Base-by-base conservation (phyloP, 441 rosid genomes). In the Raphanus hybrid region DNA sequence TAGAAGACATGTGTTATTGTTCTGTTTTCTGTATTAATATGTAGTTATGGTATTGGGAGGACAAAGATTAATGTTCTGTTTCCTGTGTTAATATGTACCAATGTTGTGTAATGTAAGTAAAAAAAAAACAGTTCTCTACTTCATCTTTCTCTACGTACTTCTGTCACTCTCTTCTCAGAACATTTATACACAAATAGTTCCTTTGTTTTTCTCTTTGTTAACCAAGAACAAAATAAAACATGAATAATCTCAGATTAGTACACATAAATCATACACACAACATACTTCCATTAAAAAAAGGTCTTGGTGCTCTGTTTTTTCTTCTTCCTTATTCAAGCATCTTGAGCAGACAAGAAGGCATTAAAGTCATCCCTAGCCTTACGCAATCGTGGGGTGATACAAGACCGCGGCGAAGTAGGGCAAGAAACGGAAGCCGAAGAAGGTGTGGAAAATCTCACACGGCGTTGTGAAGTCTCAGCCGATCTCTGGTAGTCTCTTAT, bases 311-410 rank as follows among this genome's bases (percentile, higher is more conserved):
- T 75, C 26, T 45, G 62, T 64, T 34, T 70, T 55, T 55, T 0
- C 3, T 54, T 54, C 23, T 54, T 52, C 26, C 34, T 20, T 69
- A 3, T 32, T 88, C 82, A 89, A 3, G 88, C 82, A 52, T 85
- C 81, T 57, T 92, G 95, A 8, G 92, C 90, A 78, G 89, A 85
- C 74, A 94, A 82, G 85, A 91, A 88, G 6, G 92, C 87, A 69
- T 88, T 87, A 84, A 92, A 92, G 45, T 94, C 95, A 62, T 91
- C 95, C 76, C 97, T 94, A 41, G 98, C 97, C 85, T 92, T 92
- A 27, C 89, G 86, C 75, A 90, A 71, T 6, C 97, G 86, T 60
- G 92, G 93, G 1, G 92, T 89, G 10, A 92, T 85, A 81, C 92
- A 85, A 66, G 91, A 63, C 34, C 75, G 62, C 0, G 91, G 93